These are phyloP conservation scores for Infundibulicybe gibba DNA, from an alignment of 768 basidiomycete genomes.

Conservation along the genomic window DNA sequence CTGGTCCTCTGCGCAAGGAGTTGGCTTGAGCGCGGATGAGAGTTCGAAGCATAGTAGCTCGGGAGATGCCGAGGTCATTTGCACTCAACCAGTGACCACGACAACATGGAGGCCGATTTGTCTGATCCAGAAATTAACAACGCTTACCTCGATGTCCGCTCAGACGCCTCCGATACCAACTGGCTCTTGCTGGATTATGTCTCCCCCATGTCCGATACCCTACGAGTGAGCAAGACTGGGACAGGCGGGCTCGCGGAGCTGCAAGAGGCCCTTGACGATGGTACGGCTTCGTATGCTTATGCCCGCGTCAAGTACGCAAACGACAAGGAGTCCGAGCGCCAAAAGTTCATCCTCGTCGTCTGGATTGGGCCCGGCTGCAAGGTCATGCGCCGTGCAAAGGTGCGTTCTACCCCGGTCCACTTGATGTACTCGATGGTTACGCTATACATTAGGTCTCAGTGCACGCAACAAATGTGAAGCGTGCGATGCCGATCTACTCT, in stretches of 20 bases:
- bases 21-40: slow-evolving; percentile 8
- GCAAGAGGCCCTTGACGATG: slow-evolving; percentile 62
- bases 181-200: slow-evolving; percentile 93
- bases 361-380: slow-evolving; percentile 85
- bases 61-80: slow-evolving; percentile 2
- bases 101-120: slow-evolving; percentile 68
- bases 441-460: slow-evolving; percentile 99
- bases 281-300: slow-evolving; percentile 82
- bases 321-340: slow-evolving; percentile 81
- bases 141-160: slow-evolving; percentile 89
- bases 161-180: slow-evolving; percentile 77
- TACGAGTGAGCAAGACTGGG: slow-evolving; percentile 75
- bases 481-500: slow-evolving; percentile 70
- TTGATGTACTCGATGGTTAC: too few relatives aligned
- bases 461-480: slow-evolving; percentile 85
- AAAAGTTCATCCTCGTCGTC: slow-evolving; percentile 84
- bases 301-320: slow-evolving; percentile 81
- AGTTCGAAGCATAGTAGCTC: slow-evolving; percentile 1
- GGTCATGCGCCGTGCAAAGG: slow-evolving; percentile 92
- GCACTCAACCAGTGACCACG: slow-evolving; percentile 3
- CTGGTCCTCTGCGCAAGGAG: slow-evolving; percentile 32
- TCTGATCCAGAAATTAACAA: slow-evolving; percentile 68
- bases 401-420: slow-evolving; percentile 26
- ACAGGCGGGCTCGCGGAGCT: slow-evolving; percentile 79
- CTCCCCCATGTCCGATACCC: slow-evolving; percentile 78